Percentiles rank a stretch among this genome's conserved stretches.
phyloP scores from a whole-genome alignment of 2,329 filamentous ascomycete genomes.

The Proliferodiscus dingleyae region DNA sequence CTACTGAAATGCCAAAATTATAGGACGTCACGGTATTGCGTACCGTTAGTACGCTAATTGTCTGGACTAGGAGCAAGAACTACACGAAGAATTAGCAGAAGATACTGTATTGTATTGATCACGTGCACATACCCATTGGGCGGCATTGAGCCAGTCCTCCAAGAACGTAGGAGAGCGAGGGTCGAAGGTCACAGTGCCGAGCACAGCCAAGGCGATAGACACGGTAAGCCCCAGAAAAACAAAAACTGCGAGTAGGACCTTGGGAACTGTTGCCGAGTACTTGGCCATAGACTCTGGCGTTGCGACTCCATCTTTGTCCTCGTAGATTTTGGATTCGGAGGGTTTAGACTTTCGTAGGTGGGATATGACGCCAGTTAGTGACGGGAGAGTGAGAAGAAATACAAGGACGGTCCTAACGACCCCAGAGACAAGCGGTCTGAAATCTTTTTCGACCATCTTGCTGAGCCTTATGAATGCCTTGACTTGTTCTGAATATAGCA shows the following conservation, averaged over 20 bases:
- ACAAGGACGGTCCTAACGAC: constrained; percentile 32
- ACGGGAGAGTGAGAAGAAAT: constrained; percentile 36
- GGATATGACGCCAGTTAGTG: constrained; percentile 31
- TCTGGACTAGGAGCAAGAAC: constrained; percentile 49
- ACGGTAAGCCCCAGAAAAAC: constrained; percentile 48
- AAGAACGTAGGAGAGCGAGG: constrained; percentile 39
- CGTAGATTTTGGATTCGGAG: constrained; percentile 46
- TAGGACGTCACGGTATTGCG: constrained; percentile 49
- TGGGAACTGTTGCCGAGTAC: constrained; percentile 58
- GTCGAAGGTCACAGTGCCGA: constrained; percentile 44
- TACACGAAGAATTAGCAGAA: constrained; percentile 30
- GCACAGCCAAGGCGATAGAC: constrained; percentile 52
- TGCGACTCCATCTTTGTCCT: constrained; percentile 65
- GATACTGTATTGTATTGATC: constrained; percentile 2
- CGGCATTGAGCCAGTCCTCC: constrained; percentile 56
- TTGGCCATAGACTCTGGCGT: constrained; percentile 56
- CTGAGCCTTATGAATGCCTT: constrained; percentile 2
- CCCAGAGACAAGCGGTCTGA: constrained; percentile 22
- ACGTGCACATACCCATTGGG: constrained; percentile 55
- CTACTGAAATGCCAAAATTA: constrained; percentile 47
- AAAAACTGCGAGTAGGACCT: constrained; percentile 49
- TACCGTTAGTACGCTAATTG: constrained; percentile 43
- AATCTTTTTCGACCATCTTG: constrained; percentile 59
- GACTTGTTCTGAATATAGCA: not conserved
- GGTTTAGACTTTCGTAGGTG: constrained; percentile 33